Evolutionary conservation across 2,329 filamentous ascomycete species (phyloP), one percentile per base, ranked within the genome.

Genomic region (Epichloe coenophiala): DNA sequence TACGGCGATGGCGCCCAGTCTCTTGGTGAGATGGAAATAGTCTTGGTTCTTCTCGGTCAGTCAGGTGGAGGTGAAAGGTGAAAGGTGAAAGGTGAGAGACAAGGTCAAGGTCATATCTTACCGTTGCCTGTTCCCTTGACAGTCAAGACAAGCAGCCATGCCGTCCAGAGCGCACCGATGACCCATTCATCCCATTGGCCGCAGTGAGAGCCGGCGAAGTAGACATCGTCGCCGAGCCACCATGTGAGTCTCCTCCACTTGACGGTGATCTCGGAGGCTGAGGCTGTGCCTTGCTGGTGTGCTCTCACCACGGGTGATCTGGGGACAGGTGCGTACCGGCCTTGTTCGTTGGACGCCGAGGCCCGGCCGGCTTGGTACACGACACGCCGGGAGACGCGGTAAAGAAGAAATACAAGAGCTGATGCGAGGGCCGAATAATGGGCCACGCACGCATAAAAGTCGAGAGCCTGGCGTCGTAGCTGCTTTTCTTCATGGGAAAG

Each of bases 21-120:
- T 72, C 58, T 83, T 84, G 12, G 81, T 84, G 45, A 85, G 65
- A 59, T 85, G 81, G 42, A 84, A 69, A 54, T 83, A 85, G 63
- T 86, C 81, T 43, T 48, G 3, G 5, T 36, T 38, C 27, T 36
- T 49, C 8, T 40, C 8, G 38, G 27, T 35, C 21, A 17, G 15
- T 19, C n/a, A n/a, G 8, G 21, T 9, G 3, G n/a, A 23, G 17
- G 21, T 7, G 12, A 3, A 5, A 37, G 36, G 2, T 7, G 13
- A 5, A 13, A 37, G 36, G n/a, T 15, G 17, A 17, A 17, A 17
- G 3, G 1, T 1, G 21, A 5, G n/a, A 37, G 13, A 38, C 2
- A 2, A 1, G 7, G 23, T 7, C 7, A 27, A 27, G 36, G 27
- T 9, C 27, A 31, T 1, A 23, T 23, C 45, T 46, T 23, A 82